Percentiles rank a stretch among this genome's conserved stretches.
Evolutionary conservation across 345 rosid genomes (phyloP).

Genomic region (Erucastrum elatum): DNA sequence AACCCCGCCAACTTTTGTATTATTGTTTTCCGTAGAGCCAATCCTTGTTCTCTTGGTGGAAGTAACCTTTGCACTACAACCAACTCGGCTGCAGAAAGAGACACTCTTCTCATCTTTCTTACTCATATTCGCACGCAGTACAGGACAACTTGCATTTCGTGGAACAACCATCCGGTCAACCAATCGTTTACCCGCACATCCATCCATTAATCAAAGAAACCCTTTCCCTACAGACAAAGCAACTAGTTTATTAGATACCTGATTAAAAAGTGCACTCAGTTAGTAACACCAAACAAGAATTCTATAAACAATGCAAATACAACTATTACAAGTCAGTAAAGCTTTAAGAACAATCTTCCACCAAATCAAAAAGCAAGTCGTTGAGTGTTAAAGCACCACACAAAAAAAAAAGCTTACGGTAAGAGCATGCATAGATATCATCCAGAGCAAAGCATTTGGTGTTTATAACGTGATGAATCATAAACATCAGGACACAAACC

Average conservation of each 20-base stretch:
- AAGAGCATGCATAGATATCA: no score
- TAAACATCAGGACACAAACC: conserved; percentile 18
- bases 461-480: background rate
- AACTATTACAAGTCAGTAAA: background rate
- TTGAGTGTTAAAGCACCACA: background rate
- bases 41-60: conserved; percentile 47
- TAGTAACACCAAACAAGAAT: conserved; percentile 7
- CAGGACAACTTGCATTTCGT: conserved; percentile 54
- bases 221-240: conserved; percentile 10
- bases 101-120: conserved; percentile 49
- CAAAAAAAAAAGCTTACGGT: conserved; percentile 6
- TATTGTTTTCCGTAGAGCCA: conserved; percentile 45
- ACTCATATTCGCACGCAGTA: conserved; percentile 56
- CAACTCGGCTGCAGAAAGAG: no score
- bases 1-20: conserved; percentile 20
- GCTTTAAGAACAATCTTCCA: background rate
- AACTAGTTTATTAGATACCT: background rate
- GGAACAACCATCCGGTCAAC: conserved; percentile 45
- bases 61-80: conserved; percentile 46
- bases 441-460: conserved; percentile 15
- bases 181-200: conserved; percentile 59
- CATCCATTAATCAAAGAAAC: conserved; percentile 58
- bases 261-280: background rate
- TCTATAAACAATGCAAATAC: no score
- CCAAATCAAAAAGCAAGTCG: background rate